Evolutionary conservation across 2,329 filamentous ascomycete species (phyloP).

Genomic region (Coleophoma eucalyptorum): DNA sequence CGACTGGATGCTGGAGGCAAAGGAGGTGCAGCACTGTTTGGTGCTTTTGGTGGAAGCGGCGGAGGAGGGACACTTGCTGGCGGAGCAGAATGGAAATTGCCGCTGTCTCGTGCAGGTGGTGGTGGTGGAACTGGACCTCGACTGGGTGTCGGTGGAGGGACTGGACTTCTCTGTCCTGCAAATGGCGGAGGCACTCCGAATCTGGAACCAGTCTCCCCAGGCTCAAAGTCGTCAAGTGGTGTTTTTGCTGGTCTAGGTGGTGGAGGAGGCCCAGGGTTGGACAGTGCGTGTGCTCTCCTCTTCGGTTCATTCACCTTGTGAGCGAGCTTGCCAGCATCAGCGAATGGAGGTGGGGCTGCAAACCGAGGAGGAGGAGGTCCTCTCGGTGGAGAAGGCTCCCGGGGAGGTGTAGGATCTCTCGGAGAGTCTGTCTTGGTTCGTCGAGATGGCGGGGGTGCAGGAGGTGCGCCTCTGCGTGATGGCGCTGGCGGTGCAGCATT

Average conservation of each 20-base stretch:
- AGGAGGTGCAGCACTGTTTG: conserved; percentile 40
- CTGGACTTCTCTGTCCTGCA: conserved; percentile 56
- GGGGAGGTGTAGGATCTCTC: conserved; percentile 55
- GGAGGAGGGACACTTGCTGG: conserved; percentile 25
- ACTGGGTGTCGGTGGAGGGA: conserved; percentile 73
- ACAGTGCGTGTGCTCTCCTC: conserved; percentile 41
- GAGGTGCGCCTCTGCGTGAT: conserved; percentile 35
- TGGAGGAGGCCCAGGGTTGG: conserved; percentile 52
- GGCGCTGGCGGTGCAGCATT: conserved; percentile 14
- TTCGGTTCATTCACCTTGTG: conserved; percentile 43
- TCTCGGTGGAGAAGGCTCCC: conserved; percentile 64
- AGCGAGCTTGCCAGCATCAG: conserved; percentile 86
- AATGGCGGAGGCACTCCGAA: conserved; percentile 83
- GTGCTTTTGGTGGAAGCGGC: conserved; percentile 16
- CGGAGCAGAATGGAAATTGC: conserved; percentile 35
- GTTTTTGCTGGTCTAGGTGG: conserved; percentile 69
- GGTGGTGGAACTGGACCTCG: conserved; percentile 71
- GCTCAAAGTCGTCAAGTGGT: conserved; percentile 59
- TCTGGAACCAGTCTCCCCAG: conserved; percentile 41
- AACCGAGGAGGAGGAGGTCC: conserved; percentile 64
- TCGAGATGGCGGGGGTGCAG: conserved; percentile 56
- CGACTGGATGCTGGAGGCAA: conserved; percentile 47
- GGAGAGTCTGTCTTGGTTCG: conserved; percentile 49
- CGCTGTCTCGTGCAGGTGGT: conserved; percentile 51
- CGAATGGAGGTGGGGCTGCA: conserved; percentile 79